These are phyloP conservation scores for Epicoccum nigrum DNA, from an alignment of 2,329 filamentous ascomycete species.

Conservation along the genomic window DNA sequence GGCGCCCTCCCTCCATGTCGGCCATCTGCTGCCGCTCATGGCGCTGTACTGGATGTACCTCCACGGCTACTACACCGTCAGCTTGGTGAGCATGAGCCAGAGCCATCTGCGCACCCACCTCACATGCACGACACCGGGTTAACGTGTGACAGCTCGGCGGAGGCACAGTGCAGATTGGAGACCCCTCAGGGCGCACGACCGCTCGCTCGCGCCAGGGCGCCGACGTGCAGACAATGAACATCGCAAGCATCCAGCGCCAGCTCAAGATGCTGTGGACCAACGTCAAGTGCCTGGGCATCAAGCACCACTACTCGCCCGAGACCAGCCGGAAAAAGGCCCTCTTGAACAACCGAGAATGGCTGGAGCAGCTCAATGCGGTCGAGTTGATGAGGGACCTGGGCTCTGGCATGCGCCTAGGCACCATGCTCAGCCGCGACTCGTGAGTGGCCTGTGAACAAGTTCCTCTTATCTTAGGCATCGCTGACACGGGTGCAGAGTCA, in stretches of 20 bases:
- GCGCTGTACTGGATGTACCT: slow-evolving; percentile 83
- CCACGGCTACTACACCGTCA: slow-evolving; percentile 71
- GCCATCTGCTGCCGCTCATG: slow-evolving; percentile 82
- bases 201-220: slow-evolving; percentile 62
- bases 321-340: slow-evolving; percentile 72
- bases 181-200: slow-evolving; percentile 73
- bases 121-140: slow-evolving; percentile 23
- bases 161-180: slow-evolving; percentile 78
- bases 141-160: slow-evolving; percentile 63
- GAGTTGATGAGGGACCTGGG: slow-evolving; percentile 80
- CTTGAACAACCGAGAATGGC: slow-evolving; percentile 85
- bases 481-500: slow-evolving; percentile 62
- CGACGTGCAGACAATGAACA: slow-evolving; percentile 65
- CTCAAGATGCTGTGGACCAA: slow-evolving; percentile 75
- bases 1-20: slow-evolving; percentile 77
- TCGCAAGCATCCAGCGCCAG: slow-evolving; percentile 72
- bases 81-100: slow-evolving; percentile 62
- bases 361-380: slow-evolving; percentile 71
- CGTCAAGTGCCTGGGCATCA: slow-evolving; percentile 68
- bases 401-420: slow-evolving; percentile 74
- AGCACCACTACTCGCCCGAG: slow-evolving; percentile 67
- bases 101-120: slow-evolving; percentile 14
- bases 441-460: slow-evolving; percentile 54
- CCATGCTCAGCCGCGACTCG: slow-evolving; percentile 89
- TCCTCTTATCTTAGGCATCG: too few relatives aligned